Evolutionary conservation across 345 rosid species (phyloP).

Genomic region (Aquilaria malaccensis): DNA sequence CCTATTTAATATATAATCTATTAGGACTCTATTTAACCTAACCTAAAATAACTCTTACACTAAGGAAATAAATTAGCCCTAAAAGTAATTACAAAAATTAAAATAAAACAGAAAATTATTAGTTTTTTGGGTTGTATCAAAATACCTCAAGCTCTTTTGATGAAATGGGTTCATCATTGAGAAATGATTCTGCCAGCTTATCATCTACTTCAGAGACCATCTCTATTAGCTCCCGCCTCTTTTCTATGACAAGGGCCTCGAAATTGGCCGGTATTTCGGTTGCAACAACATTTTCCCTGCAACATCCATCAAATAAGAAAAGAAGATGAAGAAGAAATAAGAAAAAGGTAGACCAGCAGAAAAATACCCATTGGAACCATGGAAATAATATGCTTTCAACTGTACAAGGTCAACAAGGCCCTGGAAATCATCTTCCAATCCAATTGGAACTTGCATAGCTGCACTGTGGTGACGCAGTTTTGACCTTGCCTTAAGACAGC

Average conservation of each 20-base stretch:
- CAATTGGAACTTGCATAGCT: conserved; percentile 95
- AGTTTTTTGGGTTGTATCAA: not conserved
- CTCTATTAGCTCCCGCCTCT: conserved; percentile 85
- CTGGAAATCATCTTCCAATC: conserved; percentile 80
- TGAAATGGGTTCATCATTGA: conserved; percentile 80
- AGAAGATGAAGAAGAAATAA: not conserved
- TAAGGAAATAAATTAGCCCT: too few relatives aligned
- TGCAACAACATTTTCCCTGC: conserved; percentile 72
- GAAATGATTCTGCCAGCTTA: conserved; percentile 80
- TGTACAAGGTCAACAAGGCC: conserved; percentile 91
- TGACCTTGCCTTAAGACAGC: conserved; percentile 61
- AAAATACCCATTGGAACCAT: conserved; percentile 86
- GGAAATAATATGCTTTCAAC: conserved; percentile 61
- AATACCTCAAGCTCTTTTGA: conserved; percentile 76
- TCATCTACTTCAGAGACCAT: conserved; percentile 96
- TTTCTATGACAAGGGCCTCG: conserved; percentile 69
- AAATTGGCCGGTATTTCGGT: conserved; percentile 76
- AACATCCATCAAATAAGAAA: conserved; percentile 17
- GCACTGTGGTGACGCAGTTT: conserved; percentile 96
- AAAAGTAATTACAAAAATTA: too few relatives aligned
- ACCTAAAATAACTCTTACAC: too few relatives aligned
- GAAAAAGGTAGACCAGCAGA: conserved; percentile 10
- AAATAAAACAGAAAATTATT: too few relatives aligned
- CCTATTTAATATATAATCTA: too few relatives aligned
- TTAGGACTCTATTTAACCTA: too few relatives aligned